Base-by-base conservation (phyloP, 129 eudicot species). In the Artemisia tridentata region DNA sequence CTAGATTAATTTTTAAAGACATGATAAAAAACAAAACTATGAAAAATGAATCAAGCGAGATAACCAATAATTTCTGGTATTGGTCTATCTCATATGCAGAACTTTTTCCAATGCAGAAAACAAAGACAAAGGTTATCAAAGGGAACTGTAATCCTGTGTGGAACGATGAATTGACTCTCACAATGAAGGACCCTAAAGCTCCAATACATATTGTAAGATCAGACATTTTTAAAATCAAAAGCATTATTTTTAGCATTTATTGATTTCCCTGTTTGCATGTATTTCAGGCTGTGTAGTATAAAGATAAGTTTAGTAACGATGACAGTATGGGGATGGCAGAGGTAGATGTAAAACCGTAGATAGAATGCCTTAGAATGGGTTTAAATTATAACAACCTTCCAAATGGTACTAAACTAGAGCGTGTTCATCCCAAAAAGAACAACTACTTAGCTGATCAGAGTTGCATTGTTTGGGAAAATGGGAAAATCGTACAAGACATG, bases 261-360 rank as follows among this genome's bases (percentile, higher is more conserved):
- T 25, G 29, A 25, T 25, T 25, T 1, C 29, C 29, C 4, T 25
- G 0, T 2, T 25, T 25, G 1, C 0, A 3, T 25, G 49, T 27
- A 18, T 73, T 52, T 6, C 75, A 90, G 95, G 67, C 80, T 0
- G 91, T 90, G 54, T 87, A 70, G 12, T 95, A 90, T 50, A 83
- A 83, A 64, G 97, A 90, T 64, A 87, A 75, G 45, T 87, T 90
- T 74, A 82, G 81, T 12, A 79, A n/a, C 1, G 88, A 87, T n/a
- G 97, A 90, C 74, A 74, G 57, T 62, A 84, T 90, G 97, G 97
- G 97, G 4, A 68, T 67, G 10, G 84, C 97, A 8, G 68, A 74
- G 15, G 79, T 90, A 52, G 87, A 85, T 41, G 75, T 90, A 10
- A 77, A 69, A 63, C 87, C 91, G 0, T 84, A 82, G 66, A 38